Base-by-base conservation (phyloP, 2,329 filamentous ascomycete genomes). In the Penicillium freii region DNA sequence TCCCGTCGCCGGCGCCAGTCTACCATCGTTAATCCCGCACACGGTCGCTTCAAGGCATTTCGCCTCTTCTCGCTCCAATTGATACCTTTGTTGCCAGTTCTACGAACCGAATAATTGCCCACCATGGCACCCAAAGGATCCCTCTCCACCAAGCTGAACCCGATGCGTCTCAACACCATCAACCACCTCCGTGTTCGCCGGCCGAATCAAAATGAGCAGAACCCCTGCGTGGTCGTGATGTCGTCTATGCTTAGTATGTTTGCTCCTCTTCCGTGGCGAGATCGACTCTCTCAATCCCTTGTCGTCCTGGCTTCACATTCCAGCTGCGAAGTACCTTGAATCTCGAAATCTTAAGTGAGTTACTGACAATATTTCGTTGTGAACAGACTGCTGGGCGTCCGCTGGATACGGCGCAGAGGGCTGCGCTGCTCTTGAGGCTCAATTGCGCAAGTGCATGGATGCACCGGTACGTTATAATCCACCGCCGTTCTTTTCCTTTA, bases 371-470 rank as follows among this genome's bases (percentile, higher is more conserved):
- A 19, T 51, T 45, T 6, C 31, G 50, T 43, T 52, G 31, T 7
- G 8, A 61, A 54, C 51, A 79, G 78, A 73, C 63, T 80, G 78
- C 69, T 80, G 78, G 78, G 77, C 77, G 33, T 77, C 78, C 8
- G 68, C 76, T n/a, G 77, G 76, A 53, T 74, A 77, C 47, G 69
- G 75, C 21, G 73, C 80, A n/a, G 79, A 82, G 69, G 84, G 82
- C 40, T 88, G 86, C 66, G 80, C 80, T 33, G 78, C 77, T 40
- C 73, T 88, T 34, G 86, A 88, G 70, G 78, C 85, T 66, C 81
- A 84, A 69, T 73, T 88, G 64, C 78, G 84, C 66, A 77, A 79
- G 52, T 88, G 86, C 73, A 96, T 97, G 91, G 93, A 97, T 79
- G 84, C 84, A 55, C 87, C 88, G 61, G 85, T 89, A 82, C 70